These are phyloP conservation scores for Puccinia sorghi DNA, from an alignment of 1,284 basidiomycete species.

Conservation along the genomic window DNA sequence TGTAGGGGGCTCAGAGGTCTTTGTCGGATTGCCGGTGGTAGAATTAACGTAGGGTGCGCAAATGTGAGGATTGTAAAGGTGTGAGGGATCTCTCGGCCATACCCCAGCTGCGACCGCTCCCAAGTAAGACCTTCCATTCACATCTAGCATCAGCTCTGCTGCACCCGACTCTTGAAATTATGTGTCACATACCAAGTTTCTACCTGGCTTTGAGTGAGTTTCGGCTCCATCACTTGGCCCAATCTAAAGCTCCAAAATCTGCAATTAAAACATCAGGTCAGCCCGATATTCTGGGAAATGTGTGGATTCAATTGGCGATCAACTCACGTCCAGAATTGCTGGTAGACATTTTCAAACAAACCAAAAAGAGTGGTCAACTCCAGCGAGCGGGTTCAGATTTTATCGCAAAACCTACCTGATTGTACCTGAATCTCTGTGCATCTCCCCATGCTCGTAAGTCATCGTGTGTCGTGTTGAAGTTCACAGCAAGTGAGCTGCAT, in stretches of 20 bases:
- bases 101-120: conserved; percentile 66
- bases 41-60: conserved; percentile 60
- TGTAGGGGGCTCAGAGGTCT: too few relatives aligned
- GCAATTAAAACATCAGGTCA: background rate
- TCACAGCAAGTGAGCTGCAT: conserved; percentile 68
- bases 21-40: too few relatives aligned
- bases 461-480: conserved; percentile 67
- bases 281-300: background rate
- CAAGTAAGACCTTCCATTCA: conserved; percentile 67
- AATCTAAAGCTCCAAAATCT: conserved; percentile 74
- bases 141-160: background rate
- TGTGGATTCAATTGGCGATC: background rate
- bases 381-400: background rate
- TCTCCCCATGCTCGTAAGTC: conserved; percentile 64
- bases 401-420: conserved; percentile 62
- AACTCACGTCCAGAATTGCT: conserved; percentile 42
- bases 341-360: too few relatives aligned
- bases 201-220: background rate
- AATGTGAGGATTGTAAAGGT: conserved; percentile 65
- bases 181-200: conserved; percentile 15
- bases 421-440: conserved; percentile 71
- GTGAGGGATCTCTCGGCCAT: conserved; percentile 67
- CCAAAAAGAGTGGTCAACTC: background rate
- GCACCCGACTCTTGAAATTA: background rate
- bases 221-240: conserved; percentile 56